Conservation (phyloP, 768 basidiomycete genomes). For the Agrocybe pediades region DNA sequence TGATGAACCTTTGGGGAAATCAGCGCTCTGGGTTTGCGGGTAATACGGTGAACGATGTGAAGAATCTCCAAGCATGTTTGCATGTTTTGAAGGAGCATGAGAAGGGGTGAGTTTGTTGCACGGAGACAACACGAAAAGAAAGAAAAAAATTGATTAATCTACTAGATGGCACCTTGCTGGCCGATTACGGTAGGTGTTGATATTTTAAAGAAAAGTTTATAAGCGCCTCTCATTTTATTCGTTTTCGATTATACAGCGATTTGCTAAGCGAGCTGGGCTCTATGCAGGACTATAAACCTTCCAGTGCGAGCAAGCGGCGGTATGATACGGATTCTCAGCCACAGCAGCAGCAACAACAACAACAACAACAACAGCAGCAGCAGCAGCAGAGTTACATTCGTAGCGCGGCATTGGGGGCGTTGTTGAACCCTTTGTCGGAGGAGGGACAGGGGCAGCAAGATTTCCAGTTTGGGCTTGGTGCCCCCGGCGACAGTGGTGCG, state of each 20-base stretch:
- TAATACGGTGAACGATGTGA: not conserved
- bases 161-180: constrained; percentile 1
- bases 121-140: not conserved
- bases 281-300: not conserved
- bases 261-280: not conserved
- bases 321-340: not conserved
- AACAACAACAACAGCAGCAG: not conserved
- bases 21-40: not conserved
- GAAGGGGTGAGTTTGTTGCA: not conserved
- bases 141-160: not conserved
- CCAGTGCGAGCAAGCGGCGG: not conserved
- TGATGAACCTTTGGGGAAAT: not conserved
- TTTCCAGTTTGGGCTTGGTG: too few relatives aligned
- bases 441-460: too few relatives aligned
- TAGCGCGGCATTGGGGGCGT: too few relatives aligned
- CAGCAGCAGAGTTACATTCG: not conserved
- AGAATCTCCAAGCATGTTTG: not conserved
- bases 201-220: not conserved
- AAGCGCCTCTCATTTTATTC: too few relatives aligned
- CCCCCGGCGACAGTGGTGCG: too few relatives aligned
- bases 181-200: not conserved
- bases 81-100: not conserved
- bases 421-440: too few relatives aligned
- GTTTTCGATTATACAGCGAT: not conserved
- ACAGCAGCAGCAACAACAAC: not conserved